Evolutionary conservation across 768 basidiomycete species (phyloP).

Genomic region (Mycena belliarum): DNA sequence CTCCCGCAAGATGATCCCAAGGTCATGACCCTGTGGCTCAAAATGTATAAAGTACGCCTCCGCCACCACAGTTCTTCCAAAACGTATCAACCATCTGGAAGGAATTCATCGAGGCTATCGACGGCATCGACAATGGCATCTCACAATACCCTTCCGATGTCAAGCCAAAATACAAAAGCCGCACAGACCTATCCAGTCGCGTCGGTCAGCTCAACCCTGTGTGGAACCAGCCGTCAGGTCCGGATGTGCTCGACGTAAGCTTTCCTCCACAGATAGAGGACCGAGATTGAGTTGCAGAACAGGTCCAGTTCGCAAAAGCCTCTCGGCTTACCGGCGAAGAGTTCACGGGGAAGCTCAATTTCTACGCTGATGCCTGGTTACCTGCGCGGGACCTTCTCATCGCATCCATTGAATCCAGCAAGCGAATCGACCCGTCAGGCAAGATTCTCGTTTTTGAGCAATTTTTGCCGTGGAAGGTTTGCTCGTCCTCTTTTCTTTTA

Average conservation of each 20-base stretch:
- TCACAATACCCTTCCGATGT: conserved; percentile 72
- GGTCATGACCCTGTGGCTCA: conserved; percentile 79
- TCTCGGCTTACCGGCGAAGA: conserved; percentile 83
- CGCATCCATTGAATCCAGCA: conserved; percentile 53
- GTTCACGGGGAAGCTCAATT: conserved; percentile 76
- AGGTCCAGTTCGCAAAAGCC: conserved; percentile 78
- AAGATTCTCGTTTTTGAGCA: conserved; percentile 78
- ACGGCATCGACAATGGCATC: conserved; percentile 95
- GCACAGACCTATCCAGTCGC: conserved; percentile 84
- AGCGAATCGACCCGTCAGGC: conserved; percentile 69
- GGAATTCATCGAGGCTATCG: conserved; percentile 94
- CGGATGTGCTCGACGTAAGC: conserved; percentile 73
- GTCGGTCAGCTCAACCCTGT: conserved; percentile 84
- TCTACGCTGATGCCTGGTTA: conserved; percentile 88
- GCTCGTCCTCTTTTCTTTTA: conserved; percentile 8
- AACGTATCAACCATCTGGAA: conserved; percentile 28
- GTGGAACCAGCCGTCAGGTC: conserved; percentile 83
- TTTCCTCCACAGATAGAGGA: no score
- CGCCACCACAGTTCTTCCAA: neutral
- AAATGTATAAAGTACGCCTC: conserved; percentile 73
- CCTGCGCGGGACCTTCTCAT: conserved; percentile 84
- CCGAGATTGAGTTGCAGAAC: no score
- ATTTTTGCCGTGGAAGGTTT: conserved; percentile 88
- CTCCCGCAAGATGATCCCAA: conserved; percentile 57
- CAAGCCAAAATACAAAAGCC: conserved; percentile 68